Evolutionary conservation across 306 rosid species (phyloP).

Genomic region (Glycyrrhiza uralensis): DNA sequence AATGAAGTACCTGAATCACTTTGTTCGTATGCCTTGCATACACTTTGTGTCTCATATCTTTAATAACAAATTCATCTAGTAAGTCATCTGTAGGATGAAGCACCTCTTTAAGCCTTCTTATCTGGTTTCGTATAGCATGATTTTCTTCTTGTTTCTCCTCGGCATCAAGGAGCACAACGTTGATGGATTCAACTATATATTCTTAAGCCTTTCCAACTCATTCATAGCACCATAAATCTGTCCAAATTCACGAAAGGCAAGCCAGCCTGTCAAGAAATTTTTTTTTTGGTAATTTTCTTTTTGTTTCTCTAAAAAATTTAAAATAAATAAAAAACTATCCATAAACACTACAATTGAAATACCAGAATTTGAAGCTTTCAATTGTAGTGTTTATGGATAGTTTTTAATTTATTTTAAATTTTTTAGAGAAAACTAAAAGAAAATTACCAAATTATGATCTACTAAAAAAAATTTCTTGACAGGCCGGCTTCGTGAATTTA

Average conservation of each 20-base stretch:
- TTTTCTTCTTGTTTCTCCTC: neutral
- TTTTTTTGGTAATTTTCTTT: too few species aligned
- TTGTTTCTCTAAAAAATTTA: too few species aligned
- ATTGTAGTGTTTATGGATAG: too few species aligned
- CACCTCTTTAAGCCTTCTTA: neutral
- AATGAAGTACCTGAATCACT: neutral
- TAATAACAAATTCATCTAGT: neutral
- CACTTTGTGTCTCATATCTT: neutral
- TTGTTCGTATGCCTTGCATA: neutral
- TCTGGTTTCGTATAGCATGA: neutral
- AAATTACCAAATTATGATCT: too few species aligned
- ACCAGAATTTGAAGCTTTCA: too few species aligned
- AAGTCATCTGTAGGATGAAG: neutral
- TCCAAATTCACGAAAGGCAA: neutral
- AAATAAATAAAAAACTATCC: too few species aligned
- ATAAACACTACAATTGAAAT: too few species aligned
- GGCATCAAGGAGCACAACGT: neutral
- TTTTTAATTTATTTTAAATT: too few species aligned
- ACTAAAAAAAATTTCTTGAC: too few species aligned
- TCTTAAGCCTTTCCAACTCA: conserved; percentile 2
- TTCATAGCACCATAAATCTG: neutral
- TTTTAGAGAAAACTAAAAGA: too few species aligned
- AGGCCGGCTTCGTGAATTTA: neutral
- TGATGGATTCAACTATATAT: neutral
- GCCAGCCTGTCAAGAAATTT: too few species aligned